phyloP scores from a whole-genome alignment of 2,329 filamentous ascomycete species.

The Monosporascus sp. region DNA sequence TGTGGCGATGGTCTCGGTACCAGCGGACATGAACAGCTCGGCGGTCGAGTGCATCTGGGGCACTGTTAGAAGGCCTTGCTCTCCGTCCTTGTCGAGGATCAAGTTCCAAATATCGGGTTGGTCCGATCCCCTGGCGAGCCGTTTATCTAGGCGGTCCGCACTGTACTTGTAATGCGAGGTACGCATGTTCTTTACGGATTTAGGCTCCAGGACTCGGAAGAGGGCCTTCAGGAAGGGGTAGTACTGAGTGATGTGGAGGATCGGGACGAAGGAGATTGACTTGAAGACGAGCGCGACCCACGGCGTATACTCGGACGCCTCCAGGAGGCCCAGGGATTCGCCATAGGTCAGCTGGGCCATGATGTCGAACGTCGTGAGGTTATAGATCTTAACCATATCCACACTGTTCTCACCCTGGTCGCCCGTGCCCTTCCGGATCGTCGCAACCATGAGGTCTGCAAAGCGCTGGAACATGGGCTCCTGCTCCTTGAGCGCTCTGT shows the following conservation, averaged over 20 bases:
- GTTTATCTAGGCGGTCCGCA: conserved; percentile 22
- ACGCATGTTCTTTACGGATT: conserved; percentile 15
- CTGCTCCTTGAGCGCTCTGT: conserved; percentile 16
- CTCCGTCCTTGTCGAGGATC: conserved; percentile 3
- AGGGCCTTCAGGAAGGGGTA: conserved; percentile 16
- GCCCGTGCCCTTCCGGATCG: conserved; percentile 1
- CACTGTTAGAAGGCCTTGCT: background rate
- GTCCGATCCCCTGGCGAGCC: conserved; percentile 19
- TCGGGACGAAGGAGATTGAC: conserved; percentile 18
- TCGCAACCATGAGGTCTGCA: conserved; percentile 1
- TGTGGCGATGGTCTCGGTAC: conserved; percentile 24
- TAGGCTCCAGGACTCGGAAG: conserved; percentile 17
- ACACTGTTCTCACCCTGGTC: background rate
- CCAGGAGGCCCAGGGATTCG: conserved; percentile 12
- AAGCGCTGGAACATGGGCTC: conserved; percentile 10
- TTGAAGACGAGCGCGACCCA: conserved; percentile 14
- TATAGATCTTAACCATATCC: conserved; percentile 6
- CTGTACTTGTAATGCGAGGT: conserved; percentile 15
- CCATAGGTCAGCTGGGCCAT: conserved; percentile 17
- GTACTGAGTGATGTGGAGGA: conserved; percentile 18
- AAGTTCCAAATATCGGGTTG: conserved; percentile 23
- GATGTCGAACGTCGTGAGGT: conserved; percentile 16
- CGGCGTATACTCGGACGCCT: conserved; percentile 6
- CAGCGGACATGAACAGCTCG: conserved; percentile 16
- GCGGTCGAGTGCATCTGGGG: conserved; percentile 16